A percentile compares a stretch with the other conserved stretches of the same genome.
phyloP scores from a whole-genome alignment of 208 protist species.

The Plasmodiophora brassicae region DNA sequence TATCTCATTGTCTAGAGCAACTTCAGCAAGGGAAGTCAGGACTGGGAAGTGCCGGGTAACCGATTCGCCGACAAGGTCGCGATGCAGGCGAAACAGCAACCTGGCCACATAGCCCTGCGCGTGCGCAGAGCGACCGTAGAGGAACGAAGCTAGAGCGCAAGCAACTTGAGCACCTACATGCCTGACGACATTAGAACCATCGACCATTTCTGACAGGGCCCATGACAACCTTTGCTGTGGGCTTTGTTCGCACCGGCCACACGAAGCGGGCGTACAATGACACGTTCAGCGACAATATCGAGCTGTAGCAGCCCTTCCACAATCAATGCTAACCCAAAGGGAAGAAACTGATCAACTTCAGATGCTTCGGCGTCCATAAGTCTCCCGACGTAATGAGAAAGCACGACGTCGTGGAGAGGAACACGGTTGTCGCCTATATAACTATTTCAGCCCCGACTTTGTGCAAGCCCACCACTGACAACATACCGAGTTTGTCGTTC shows the following conservation, averaged over 20 bases:
- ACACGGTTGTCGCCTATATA: conserved; percentile 23
- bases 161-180: background rate
- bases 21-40: background rate
- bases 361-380: background rate
- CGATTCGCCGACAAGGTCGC: background rate
- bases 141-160: background rate
- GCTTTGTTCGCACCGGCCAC: background rate
- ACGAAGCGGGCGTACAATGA: background rate
- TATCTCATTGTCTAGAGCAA: background rate
- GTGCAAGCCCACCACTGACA: too few relatives aligned
- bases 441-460: too few relatives aligned
- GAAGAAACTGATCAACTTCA: background rate
- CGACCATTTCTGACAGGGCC: too few relatives aligned
- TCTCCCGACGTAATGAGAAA: background rate
- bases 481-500: background rate
- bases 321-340: background rate
- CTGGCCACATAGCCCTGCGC: background rate
- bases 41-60: background rate
- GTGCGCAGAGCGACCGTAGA: background rate
- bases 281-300: background rate
- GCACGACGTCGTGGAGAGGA: background rate
- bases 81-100: background rate
- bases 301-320: background rate
- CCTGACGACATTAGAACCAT: too few relatives aligned
- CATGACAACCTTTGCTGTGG: background rate